Evolutionary conservation across 2,329 filamentous ascomycete species (phyloP).

Genomic region (Diaporthe batatas): DNA sequence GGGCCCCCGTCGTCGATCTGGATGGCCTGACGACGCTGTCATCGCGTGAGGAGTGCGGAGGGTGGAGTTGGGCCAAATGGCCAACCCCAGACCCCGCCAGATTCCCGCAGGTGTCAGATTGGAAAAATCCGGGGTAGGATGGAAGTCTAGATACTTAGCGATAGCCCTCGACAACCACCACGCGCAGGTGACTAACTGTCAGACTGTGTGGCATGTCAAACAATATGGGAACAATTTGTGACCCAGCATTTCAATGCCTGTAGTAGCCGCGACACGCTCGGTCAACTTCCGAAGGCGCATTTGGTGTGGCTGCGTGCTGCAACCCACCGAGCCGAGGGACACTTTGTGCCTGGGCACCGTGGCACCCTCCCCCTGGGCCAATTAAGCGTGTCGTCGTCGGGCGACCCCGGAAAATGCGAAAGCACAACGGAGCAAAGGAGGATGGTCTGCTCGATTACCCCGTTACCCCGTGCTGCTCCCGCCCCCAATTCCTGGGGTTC

Average conservation of each 20-base stretch:
- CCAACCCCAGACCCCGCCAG: slow-evolving; percentile 21
- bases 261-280: slow-evolving; percentile 24
- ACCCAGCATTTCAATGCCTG: slow-evolving; percentile 20
- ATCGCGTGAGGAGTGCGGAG: slow-evolving; percentile 21
- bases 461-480: slow-evolving; percentile 5
- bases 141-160: slow-evolving; percentile 27
- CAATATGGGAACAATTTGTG: slow-evolving; percentile 29
- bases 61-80: background rate
- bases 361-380: slow-evolving; percentile 15
- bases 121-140: slow-evolving; percentile 18
- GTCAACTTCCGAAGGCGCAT: slow-evolving; percentile 18
- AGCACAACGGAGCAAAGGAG: slow-evolving; percentile 24
- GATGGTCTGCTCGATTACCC: background rate
- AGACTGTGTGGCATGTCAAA: background rate
- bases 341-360: slow-evolving; percentile 16
- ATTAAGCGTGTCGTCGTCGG: slow-evolving; percentile 17
- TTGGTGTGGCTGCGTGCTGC: slow-evolving; percentile 29
- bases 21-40: slow-evolving; percentile 31
- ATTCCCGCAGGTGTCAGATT: slow-evolving; percentile 17
- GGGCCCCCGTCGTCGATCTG: slow-evolving; percentile 17
- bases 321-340: slow-evolving; percentile 14
- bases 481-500: slow-evolving; percentile 28
- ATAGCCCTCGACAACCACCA: background rate
- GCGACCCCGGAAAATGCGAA: slow-evolving; percentile 27
- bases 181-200: slow-evolving; percentile 1